Conservation (phyloP, 192 early-diverging fungal species). For the Lobosporangium transversale region DNA sequence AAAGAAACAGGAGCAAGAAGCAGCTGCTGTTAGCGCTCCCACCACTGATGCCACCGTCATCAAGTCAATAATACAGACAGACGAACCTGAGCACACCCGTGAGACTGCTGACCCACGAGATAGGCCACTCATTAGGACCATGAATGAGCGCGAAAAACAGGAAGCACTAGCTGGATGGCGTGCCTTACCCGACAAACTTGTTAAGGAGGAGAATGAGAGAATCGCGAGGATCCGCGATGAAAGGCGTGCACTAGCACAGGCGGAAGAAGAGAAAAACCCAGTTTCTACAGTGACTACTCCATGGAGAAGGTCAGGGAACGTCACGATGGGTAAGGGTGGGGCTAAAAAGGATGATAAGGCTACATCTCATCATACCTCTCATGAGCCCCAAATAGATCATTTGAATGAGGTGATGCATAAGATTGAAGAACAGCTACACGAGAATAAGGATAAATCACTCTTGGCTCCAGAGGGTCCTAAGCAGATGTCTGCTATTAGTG, state of each 20-base stretch:
- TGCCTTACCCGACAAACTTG: slow-evolving; percentile 13
- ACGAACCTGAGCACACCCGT: background rate
- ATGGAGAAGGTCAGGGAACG: slow-evolving; percentile 27
- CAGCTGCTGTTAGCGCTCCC: background rate
- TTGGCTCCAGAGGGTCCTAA: slow-evolving; percentile 7
- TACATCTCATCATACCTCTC: background rate
- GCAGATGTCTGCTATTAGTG: background rate
- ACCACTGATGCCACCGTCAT: background rate
- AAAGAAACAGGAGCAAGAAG: background rate
- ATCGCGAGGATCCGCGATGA: slow-evolving; percentile 5
- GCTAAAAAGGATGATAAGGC: slow-evolving; percentile 10
- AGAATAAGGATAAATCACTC: slow-evolving; percentile 6
- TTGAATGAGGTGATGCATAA: slow-evolving; percentile 33
- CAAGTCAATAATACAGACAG: too few relatives aligned
- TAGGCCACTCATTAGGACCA: background rate
- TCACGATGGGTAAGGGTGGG: background rate
- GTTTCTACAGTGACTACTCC: slow-evolving; percentile 4
- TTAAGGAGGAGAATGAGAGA: slow-evolving; percentile 26
- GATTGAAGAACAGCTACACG: slow-evolving; percentile 35
- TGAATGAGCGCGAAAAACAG: slow-evolving; percentile 10
- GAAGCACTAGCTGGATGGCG: slow-evolving; percentile 23
- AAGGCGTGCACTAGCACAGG: background rate
- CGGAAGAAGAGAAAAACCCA: slow-evolving; percentile 3
- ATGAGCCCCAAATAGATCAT: slow-evolving; percentile 24
- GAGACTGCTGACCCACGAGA: slow-evolving; percentile 8